Percentiles rank a stretch among this genome's conserved stretches.
Evolutionary conservation across 208 protist species (phyloP).

Genomic region (Acanthamoeba royreba): DNA sequence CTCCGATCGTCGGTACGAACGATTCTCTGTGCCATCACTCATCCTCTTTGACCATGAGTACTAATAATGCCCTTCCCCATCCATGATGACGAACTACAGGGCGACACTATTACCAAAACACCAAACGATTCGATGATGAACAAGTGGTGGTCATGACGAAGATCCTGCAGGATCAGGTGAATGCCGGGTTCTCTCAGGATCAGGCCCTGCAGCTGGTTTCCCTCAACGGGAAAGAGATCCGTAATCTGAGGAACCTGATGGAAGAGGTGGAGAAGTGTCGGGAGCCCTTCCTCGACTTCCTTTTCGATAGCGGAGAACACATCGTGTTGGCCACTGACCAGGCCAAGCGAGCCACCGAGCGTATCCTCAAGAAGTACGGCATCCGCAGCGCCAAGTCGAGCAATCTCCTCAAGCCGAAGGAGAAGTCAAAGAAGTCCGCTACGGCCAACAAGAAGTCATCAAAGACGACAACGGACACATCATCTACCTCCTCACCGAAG

Average conservation of each 20-base stretch:
- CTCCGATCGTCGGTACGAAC: neutral
- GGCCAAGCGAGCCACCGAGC: neutral
- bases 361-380: neutral
- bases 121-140: neutral
- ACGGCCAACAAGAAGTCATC: neutral
- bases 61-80: too few relatives aligned
- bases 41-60: too few relatives aligned
- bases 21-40: too few relatives aligned
- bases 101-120: neutral
- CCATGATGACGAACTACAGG: too few relatives aligned
- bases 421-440: neutral
- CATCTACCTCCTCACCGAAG: neutral
- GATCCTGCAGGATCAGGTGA: constrained; percentile 3
- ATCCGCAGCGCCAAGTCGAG: neutral
- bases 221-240: neutral
- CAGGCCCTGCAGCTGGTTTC: neutral
- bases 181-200: neutral
- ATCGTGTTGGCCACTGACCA: neutral
- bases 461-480: neutral
- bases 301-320: neutral
- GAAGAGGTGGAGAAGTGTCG: neutral
- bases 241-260: neutral
- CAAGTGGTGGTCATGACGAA: neutral
- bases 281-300: neutral
- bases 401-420: neutral